Evolutionary conservation across 371 early-diverging fungal species (phyloP), one percentile per base, ranked within the genome.

Genomic region (Mucor sp.): DNA sequence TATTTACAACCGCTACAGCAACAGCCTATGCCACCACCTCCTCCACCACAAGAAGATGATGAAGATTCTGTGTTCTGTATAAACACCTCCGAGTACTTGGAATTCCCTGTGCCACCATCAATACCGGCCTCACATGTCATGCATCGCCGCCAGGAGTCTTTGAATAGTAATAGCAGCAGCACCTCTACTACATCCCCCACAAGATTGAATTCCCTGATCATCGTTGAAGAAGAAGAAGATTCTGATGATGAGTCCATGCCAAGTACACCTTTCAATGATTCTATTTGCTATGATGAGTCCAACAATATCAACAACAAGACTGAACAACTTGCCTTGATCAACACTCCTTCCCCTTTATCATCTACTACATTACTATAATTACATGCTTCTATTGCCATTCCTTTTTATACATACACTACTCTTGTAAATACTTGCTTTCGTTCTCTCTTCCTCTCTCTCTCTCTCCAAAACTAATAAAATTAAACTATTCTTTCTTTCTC

Each of bases 41-140:
- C 50, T 25, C 1, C 23, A 2, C 48, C 19, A 48, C 48, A 48
- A 48, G 48, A 48, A 23, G 7, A 57, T 6, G 58, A 57, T 6
- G 33, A 57, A 33, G 58, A 57, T 21, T 57, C 58, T 12, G 35
- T 57, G 21, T 57, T 57, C 21, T 57, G 58, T 57, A 57, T 57
- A 30, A 57, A 19, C 21, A 33, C 8, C 30, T 32, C 35, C 33
- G 58, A 57, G 35, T 57, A 19, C n/a, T 30, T 57, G 30, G 58
- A 57, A 21, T 57, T 57, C n/a, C 58, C 58, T 32, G 35, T 32
- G 21, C 58, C 58, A 57, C 58, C 58, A 0, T 9, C n/a, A 19
- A 8, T 33, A 30, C 15, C n/a, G 17, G 25, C 19, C 2, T 30
- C 30, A 57, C 32, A 25, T 23, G 14, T 12, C 33, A 28, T 12